Evolutionary conservation across 768 basidiomycete genomes (phyloP).

Genomic region (Lactarius trivialis): DNA sequence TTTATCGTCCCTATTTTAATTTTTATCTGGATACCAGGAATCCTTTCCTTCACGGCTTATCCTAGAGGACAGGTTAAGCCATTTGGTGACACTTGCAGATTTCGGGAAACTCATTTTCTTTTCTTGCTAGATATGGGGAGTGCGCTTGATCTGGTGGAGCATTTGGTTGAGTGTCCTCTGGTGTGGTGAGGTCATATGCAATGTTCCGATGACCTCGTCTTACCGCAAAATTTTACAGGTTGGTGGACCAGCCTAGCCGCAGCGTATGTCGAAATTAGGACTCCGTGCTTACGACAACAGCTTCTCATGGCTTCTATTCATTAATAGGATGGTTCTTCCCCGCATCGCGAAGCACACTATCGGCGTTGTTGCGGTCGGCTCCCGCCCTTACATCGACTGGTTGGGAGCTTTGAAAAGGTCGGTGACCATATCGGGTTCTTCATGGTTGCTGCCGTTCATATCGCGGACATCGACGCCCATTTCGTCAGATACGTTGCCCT

Average conservation of each 20-base stretch:
- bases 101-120: not conserved
- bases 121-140: conserved; percentile 46
- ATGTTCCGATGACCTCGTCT: not conserved
- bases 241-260: conserved; percentile 75
- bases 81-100: conserved; percentile 1
- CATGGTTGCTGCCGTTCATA: conserved; percentile 24
- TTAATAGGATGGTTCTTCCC: conserved; percentile 37
- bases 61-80: conserved; percentile 43
- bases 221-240: conserved; percentile 32
- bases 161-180: conserved; percentile 79
- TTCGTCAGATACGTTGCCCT: conserved; percentile 51
- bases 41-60: conserved; percentile 51
- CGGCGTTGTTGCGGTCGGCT: conserved; percentile 65
- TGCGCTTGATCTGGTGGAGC: conserved; percentile 69
- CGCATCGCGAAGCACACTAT: conserved; percentile 52
- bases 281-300: not conserved
- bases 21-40: conserved; percentile 68
- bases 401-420: conserved; percentile 57
- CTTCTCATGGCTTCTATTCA: not conserved
- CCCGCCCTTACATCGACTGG: conserved; percentile 77
- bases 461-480: not conserved
- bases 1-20: conserved; percentile 71
- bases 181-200: conserved; percentile 42
- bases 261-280: conserved; percentile 40
- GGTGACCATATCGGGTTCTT: conserved; percentile 18